A percentile compares a stretch with the other conserved stretches of the same genome.
Evolutionary conservation across 305 asterid species (phyloP).

Genomic region (Fraxinus velutina): DNA sequence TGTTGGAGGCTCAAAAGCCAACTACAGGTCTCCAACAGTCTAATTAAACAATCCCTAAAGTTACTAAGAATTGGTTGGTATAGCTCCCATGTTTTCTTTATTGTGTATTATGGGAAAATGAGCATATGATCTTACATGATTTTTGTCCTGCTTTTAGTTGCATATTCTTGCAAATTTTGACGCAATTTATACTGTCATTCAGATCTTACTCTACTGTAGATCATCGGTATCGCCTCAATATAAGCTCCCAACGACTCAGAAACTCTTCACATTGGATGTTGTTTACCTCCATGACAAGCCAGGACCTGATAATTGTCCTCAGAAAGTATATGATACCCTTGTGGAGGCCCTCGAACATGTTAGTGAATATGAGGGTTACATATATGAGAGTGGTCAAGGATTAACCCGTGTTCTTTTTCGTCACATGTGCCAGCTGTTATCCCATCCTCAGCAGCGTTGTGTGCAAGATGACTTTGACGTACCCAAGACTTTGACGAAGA

Average conservation of each 20-base stretch:
- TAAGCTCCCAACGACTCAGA: conserved; percentile 59
- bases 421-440: conserved; percentile 59
- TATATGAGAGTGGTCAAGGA: conserved; percentile 89
- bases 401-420: conserved; percentile 73
- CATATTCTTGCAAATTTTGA: conserved; percentile 3
- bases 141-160: conserved; percentile 3
- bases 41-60: neutral
- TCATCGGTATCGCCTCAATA: conserved; percentile 67
- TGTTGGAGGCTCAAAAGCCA: neutral
- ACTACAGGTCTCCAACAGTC: neutral
- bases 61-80: neutral
- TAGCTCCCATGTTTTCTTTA: neutral
- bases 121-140: neutral
- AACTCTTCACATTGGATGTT: conserved; percentile 82
- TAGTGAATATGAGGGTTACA: conserved; percentile 80
- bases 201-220: conserved; percentile 84
- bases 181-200: conserved; percentile 19
- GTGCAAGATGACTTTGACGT: conserved; percentile 68
- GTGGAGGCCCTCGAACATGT: conserved; percentile 85
- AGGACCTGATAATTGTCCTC: conserved; percentile 91
- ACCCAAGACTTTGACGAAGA: conserved; percentile 73
- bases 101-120: neutral
- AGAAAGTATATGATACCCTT: conserved; percentile 73
- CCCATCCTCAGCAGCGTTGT: conserved; percentile 90
- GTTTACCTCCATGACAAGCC: conserved; percentile 94